Conservation (phyloP, 2,329 filamentous ascomycete species). For the Geosmithia flava region DNA sequence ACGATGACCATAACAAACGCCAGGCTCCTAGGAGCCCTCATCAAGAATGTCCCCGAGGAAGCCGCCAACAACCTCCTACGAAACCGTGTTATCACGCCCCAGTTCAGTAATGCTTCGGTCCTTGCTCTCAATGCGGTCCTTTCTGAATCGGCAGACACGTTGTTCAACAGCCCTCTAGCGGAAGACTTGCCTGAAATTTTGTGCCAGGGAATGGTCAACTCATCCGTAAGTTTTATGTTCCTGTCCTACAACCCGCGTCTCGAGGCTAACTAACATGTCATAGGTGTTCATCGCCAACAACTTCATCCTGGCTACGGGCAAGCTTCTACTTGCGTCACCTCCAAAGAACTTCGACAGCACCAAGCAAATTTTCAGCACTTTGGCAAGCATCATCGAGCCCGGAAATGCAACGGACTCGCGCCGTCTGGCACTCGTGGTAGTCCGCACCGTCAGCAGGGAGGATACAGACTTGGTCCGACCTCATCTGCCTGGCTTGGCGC, state of each 20-base stretch:
- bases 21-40: conserved; percentile 75
- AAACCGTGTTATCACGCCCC: conserved; percentile 65
- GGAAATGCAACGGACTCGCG: conserved; percentile 73
- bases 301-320: conserved; percentile 77
- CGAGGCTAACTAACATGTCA: neutral
- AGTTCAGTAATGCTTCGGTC: conserved; percentile 67
- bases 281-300: conserved; percentile 82
- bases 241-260: neutral
- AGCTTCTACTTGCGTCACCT: conserved; percentile 65
- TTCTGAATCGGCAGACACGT: conserved; percentile 59
- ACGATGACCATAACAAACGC: conserved; percentile 83
- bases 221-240: conserved; percentile 45
- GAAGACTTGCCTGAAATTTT: conserved; percentile 70
- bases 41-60: conserved; percentile 72
- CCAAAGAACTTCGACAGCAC: conserved; percentile 61
- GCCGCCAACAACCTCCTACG: conserved; percentile 47
- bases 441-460: conserved; percentile 72
- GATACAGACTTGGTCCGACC: conserved; percentile 72
- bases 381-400: conserved; percentile 64
- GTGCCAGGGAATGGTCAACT: conserved; percentile 65
- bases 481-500: conserved; percentile 68
- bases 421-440: conserved; percentile 72
- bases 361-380: conserved; percentile 67
- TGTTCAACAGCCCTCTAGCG: conserved; percentile 53
- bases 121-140: conserved; percentile 83